Percentiles rank a stretch among this genome's conserved stretches.
These are phyloP conservation scores for Bipolaris bicolor DNA, from an alignment of 2,329 filamentous ascomycete genomes.

Conservation along the genomic window DNA sequence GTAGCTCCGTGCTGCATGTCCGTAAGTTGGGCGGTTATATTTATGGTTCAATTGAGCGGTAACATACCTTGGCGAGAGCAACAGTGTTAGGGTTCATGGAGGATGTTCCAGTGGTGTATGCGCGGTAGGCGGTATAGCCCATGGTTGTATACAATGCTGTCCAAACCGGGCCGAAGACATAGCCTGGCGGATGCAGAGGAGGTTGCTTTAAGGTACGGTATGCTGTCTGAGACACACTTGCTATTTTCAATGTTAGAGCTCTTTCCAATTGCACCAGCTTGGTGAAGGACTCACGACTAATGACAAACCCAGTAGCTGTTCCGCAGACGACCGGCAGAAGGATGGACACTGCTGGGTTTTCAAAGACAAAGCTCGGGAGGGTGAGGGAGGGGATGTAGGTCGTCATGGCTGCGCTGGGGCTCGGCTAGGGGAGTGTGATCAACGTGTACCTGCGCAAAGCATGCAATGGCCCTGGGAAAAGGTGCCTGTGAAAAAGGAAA, in stretches of 20 bases:
- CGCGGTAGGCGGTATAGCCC: constrained; percentile 88
- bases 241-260: constrained; percentile 11
- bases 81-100: constrained; percentile 59
- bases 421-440: neutral
- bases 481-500: neutral
- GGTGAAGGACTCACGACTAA: constrained; percentile 61
- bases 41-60: neutral
- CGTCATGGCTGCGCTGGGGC: constrained; percentile 65
- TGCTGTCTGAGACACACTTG: constrained; percentile 57
- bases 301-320: constrained; percentile 73
- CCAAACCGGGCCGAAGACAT: constrained; percentile 66
- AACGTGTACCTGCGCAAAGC: constrained; percentile 1
- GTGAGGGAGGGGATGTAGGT: constrained; percentile 79
- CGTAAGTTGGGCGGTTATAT: constrained; percentile 8
- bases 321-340: constrained; percentile 77
- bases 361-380: constrained; percentile 73
- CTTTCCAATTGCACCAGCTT: neutral
- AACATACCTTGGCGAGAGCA: constrained; percentile 60
- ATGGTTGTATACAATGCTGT: constrained; percentile 69
- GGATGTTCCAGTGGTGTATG: constrained; percentile 67
- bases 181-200: constrained; percentile 62
- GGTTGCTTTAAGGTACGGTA: constrained; percentile 72
- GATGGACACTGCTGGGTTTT: constrained; percentile 73
- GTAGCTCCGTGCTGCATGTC: constrained; percentile 66
- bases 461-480: constrained; percentile 1